Base-by-base conservation (phyloP, 2,329 filamentous ascomycete species). In the Madurella fahalii region DNA sequence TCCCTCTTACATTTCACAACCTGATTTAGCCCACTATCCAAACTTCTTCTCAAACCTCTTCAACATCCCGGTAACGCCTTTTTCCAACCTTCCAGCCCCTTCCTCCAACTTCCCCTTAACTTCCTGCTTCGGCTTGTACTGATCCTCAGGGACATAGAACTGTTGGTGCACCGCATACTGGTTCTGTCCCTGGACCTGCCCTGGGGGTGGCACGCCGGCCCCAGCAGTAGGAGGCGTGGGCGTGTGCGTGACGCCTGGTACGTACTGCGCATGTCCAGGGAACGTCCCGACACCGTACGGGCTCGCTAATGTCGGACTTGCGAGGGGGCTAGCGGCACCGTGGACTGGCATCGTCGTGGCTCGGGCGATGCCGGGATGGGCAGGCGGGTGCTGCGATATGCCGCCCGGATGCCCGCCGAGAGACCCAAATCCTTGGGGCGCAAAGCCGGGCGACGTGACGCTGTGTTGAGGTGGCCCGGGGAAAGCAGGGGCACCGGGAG, bases 21-120 rank as follows among this genome's bases (percentile, higher is more conserved):
- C 11, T 4, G 16, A 40, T 37, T 3, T 18, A 18, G 25, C 5
- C 18, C 16, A 5, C n/a, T 52, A 83, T 0, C 77, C 78, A 71
- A 86, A 85, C 67, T 83, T 87, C 82, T 89, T 90, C 74, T 91
- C 87, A 69, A 91, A 79, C 72, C 85, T 89, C 78, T 86, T 90
- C 61, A 91, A 70, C 75, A 90, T 85, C 7, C 84, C 83, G 30
- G 82, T 80, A 4, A 90, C 80, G 1, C 86, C 84, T 68, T 83
- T 84, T 72, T 91, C 87, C 34, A 90, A 63, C 63, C 81, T 78
- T 30, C 82, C 83, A 0, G 86, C 82, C 57, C 82, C 79, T 67
- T 84, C 81, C 63, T 88, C 86, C 31, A 90, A 69, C 66, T 78
- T 81, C 7, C 71, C 80, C 57, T 71, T 69, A 3, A 69, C 65